phyloP scores from a whole-genome alignment of 1,284 basidiomycete genomes.

The Ustilago hordei region DNA sequence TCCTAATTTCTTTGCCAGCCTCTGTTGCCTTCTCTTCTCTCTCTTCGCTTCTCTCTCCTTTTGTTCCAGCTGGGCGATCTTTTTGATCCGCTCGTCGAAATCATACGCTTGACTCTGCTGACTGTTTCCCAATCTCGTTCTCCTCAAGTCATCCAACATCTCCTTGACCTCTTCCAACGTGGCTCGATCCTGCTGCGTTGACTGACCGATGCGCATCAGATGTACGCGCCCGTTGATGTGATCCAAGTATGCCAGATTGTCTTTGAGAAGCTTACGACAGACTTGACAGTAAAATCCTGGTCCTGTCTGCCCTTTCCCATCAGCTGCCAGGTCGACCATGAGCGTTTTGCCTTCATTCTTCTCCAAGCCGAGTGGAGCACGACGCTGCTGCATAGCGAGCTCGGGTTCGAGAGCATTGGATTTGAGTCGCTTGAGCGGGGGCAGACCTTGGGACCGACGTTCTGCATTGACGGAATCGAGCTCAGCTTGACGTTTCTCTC shows the following conservation, averaged over 20 bases:
- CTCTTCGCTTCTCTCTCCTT: conserved; percentile 75
- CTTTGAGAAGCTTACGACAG: conserved; percentile 82
- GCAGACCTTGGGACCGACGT: conserved; percentile 53
- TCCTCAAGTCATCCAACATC: conserved; percentile 82
- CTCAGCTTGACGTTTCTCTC: conserved; percentile 61
- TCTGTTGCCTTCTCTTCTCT: conserved; percentile 79
- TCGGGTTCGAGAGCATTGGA: conserved; percentile 62
- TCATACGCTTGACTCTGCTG: conserved; percentile 76
- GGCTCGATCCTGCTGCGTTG: conserved; percentile 88
- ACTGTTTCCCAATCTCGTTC: conserved; percentile 11
- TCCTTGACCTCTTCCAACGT: conserved; percentile 90
- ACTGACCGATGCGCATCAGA: conserved; percentile 90
- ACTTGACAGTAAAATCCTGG: conserved; percentile 70
- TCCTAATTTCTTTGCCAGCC: conserved; percentile 72
- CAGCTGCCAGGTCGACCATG: conserved; percentile 60
- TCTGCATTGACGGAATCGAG: conserved; percentile 58
- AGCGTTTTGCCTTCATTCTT: conserved; percentile 62
- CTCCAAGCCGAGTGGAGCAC: conserved; percentile 57
- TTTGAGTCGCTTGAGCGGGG: conserved; percentile 52
- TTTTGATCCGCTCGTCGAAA: conserved; percentile 87
- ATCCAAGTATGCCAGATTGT: conserved; percentile 91
- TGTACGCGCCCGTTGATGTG: conserved; percentile 95
- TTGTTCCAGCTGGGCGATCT: conserved; percentile 76
- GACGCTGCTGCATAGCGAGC: conserved; percentile 55
- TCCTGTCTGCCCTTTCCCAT: conserved; percentile 53